Base-by-base conservation (phyloP, 371 early-diverging fungal species). In the Mucor sp. region DNA sequence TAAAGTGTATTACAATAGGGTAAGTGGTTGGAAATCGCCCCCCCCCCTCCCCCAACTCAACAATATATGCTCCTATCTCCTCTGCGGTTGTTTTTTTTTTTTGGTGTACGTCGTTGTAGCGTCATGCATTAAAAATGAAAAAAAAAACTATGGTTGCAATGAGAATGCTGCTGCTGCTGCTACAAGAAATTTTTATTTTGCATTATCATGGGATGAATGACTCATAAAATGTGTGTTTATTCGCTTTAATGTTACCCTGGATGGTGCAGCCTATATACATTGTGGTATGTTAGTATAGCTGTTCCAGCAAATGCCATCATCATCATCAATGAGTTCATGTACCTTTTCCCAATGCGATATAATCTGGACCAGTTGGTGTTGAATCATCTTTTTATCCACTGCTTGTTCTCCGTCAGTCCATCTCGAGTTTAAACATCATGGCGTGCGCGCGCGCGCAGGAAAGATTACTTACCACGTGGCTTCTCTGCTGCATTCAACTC, bases 231-330 rank as follows among this genome's bases (percentile, higher is more conserved):
- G 80, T 0, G 83, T 81, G 62, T 89, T 89, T 50, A 91, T 77
- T 68, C 85, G 87, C 65, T 91, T 90, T 37, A 91, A 71, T 6
- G 90, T 91, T 4, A 87, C 87, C 35, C 90, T 78, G 7, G 88
- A 85, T 12, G 85, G 86, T 58, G 70, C 62, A 27, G 76, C 77
- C 78, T 76, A 74, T 2, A 6, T n/a, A n/a, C n/a, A n/a, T 15
- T 9, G 19, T n/a, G 4, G 25, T 50, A 23, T 43, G 48, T 64
- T 9, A 27, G 35, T 35, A 55, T 23, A 23, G 7, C 7, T 6
- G 4, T 44, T 8, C 19, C 1, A 15, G 15, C 17, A 43, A 41
- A 43, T 57, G 5, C 19, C 27, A 21, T 19, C 23, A 30, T 15
- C 23, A 35, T 33, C 30, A 30, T 30, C 33, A 3, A 4, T 33